Base-by-base conservation (phyloP, 2,329 filamentous ascomycete genomes). In the Huntiella decipiens region DNA sequence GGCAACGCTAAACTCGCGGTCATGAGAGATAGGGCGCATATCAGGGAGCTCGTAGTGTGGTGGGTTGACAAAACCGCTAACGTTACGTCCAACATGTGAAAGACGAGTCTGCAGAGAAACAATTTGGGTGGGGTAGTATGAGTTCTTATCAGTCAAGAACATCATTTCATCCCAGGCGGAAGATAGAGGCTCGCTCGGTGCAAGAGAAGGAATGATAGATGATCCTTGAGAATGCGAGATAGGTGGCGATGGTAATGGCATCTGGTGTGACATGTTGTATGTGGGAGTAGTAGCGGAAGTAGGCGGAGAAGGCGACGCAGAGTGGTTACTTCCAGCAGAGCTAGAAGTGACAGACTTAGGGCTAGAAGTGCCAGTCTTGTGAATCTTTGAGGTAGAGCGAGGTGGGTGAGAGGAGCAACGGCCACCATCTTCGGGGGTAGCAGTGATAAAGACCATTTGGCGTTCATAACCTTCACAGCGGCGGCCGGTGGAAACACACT, bases 371-470 rank as follows among this genome's bases (percentile, higher is more conserved):
- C 39, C 44, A n/a, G 12, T 43, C 12, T 17, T 16, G 13, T 35
- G 28, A 44, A 66, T 61, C 49, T 65, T 67, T 17, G 47, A 49
- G 13, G 47, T 46, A 36, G 32, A 43, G 5, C 66, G 61, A 4
- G 64, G 66, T 3, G 71, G 71, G 48, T 74, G 71, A 2, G 70
- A 73, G 38, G 70, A 70, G 44, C 72, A 73, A 31, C 71, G 65
- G 8, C 71, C 71, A 48, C 64, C 67, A 49, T 66, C 66, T 48
- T 71, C 61, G 34, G 61, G 62, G 2, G 71, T 75, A n/a, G 70
- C 71, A 35, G 73, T 68, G 56, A 80, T 76, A 58, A 80, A 80
- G 47, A 78, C 68, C 12, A 68, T 69, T 54, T 77, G 68, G 35
- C 71, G 64, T 54, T 76, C 68, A 56, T 80, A 81, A 35, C 76